phyloP scores from a whole-genome alignment of 1,139 yeast genomes.

The Pichia norvegensis region DNA sequence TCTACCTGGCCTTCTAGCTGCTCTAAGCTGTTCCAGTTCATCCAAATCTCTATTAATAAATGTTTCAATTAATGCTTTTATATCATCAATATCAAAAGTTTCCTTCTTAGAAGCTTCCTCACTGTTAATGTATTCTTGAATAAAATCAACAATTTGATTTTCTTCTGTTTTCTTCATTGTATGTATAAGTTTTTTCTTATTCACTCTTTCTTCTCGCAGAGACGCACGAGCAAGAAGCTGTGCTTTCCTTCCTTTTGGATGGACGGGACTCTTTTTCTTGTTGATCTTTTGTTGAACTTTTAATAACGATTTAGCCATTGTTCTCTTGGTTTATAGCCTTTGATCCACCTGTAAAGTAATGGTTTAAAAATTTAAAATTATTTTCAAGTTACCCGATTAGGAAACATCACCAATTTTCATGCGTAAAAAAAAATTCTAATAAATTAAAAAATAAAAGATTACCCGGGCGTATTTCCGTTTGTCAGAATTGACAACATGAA shows the following conservation, averaged over 20 bases:
- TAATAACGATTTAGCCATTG: slow-evolving; percentile 45
- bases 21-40: slow-evolving; percentile 53
- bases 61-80: slow-evolving; percentile 52
- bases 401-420: neutral
- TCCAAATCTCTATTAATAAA: slow-evolving; percentile 66
- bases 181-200: slow-evolving; percentile 46
- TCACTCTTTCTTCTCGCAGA: slow-evolving; percentile 65
- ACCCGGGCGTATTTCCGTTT: neutral
- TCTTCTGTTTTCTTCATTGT: slow-evolving; percentile 56
- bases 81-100: slow-evolving; percentile 31
- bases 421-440: neutral
- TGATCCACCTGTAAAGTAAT: no score
- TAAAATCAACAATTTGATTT: slow-evolving; percentile 47
- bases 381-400: neutral
- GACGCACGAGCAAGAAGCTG: slow-evolving; percentile 82
- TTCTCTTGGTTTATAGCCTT: neutral
- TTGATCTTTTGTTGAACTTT: slow-evolving; percentile 62
- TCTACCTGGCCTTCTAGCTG: slow-evolving; percentile 75
- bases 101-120: slow-evolving; percentile 32
- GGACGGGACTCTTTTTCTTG: slow-evolving; percentile 57
- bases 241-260: slow-evolving; percentile 84
- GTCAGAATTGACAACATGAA: neutral
- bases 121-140: slow-evolving; percentile 51
- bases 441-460: neutral
- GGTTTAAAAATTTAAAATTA: neutral